Percentiles rank a stretch among this genome's conserved stretches.
Evolutionary conservation across 352 stramenopile genomes (phyloP).

Genomic region (Aphanomyces stellatus): DNA sequence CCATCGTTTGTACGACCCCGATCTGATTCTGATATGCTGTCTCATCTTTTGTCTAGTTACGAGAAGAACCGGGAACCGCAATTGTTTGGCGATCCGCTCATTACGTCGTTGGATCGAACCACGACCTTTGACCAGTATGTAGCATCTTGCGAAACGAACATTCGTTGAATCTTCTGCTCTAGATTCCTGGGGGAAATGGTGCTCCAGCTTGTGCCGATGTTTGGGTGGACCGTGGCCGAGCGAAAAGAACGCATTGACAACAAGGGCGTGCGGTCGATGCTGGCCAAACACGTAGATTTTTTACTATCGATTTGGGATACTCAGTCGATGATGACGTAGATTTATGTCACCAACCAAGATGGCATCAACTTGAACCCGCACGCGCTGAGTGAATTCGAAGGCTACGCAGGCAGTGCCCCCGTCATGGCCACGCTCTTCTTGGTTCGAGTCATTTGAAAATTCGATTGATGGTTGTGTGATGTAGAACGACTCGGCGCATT

Average conservation of each 20-base stretch:
- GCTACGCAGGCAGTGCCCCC: not conserved
- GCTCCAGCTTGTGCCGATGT: not conserved
- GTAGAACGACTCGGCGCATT: conserved; percentile 4
- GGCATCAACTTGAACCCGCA: not conserved
- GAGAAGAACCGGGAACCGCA: not conserved
- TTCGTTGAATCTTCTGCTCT: not conserved
- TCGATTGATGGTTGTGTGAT: too few species aligned
- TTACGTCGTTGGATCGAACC: conserved; percentile 53
- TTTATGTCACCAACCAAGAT: conserved; percentile 17
- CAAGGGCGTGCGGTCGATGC: not conserved
- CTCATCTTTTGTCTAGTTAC: not conserved
- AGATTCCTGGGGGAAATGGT: conserved; percentile 11
- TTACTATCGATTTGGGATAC: not conserved
- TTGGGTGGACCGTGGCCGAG: not conserved
- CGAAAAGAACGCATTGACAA: not conserved
- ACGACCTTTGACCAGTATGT: conserved; percentile 51
- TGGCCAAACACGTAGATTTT: conserved; percentile 8
- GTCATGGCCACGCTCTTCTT: not conserved
- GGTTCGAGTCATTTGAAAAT: too few species aligned
- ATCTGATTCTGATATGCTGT: too few species aligned
- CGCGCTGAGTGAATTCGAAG: not conserved
- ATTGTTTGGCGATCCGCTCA: conserved; percentile 49
- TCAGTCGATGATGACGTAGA: not conserved
- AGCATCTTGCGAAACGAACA: not conserved
- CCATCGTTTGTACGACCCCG: conserved; percentile 31